Evolutionary conservation across 2,329 filamentous ascomycete genomes (phyloP).

Genomic region (Fusarium falciforme): DNA sequence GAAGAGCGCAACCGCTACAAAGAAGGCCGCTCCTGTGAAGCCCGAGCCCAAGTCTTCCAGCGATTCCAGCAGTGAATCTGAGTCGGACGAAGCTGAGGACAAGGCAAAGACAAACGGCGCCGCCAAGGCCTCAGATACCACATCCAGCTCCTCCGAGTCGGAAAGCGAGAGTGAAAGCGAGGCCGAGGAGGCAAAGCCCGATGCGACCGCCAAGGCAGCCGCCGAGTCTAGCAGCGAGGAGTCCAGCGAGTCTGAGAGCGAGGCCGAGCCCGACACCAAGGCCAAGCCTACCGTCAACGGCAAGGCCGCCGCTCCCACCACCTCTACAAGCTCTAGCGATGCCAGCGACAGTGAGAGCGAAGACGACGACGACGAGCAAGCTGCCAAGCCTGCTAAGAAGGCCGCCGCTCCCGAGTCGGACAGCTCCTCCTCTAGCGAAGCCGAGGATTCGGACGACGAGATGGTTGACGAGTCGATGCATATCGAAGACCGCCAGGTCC

Average conservation of each 20-base stretch:
- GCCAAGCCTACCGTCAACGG: conserved; percentile 33
- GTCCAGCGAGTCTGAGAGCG: conserved; percentile 45
- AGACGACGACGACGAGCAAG: conserved; percentile 31
- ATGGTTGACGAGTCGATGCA: conserved; percentile 55
- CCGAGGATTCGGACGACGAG: conserved; percentile 45
- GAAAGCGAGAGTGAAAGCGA: conserved; percentile 48
- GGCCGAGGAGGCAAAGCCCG: conserved; percentile 33
- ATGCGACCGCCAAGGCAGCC: conserved; percentile 26
- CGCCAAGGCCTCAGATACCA: conserved; percentile 31
- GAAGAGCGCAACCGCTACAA: conserved; percentile 30
- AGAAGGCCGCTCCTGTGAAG: conserved; percentile 32
- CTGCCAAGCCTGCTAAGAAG: conserved; percentile 23
- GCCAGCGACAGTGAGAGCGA: conserved; percentile 43
- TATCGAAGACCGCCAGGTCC: conserved; percentile 47
- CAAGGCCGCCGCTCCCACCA: conserved; percentile 12
- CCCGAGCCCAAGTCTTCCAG: conserved; percentile 33
- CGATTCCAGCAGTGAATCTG: conserved; percentile 46
- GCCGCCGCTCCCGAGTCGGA: conserved; percentile 24
- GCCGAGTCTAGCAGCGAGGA: conserved; percentile 41
- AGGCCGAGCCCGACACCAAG: conserved; percentile 36
- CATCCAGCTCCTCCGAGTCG: conserved; percentile 42
- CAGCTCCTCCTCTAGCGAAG: conserved; percentile 39
- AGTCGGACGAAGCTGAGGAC: conserved; percentile 40
- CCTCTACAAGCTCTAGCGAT: conserved; percentile 39
- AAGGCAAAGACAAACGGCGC: conserved; percentile 39